Conservation (phyloP, 371 early-diverging fungal genomes). For the Rhizopus microsporus region DNA sequence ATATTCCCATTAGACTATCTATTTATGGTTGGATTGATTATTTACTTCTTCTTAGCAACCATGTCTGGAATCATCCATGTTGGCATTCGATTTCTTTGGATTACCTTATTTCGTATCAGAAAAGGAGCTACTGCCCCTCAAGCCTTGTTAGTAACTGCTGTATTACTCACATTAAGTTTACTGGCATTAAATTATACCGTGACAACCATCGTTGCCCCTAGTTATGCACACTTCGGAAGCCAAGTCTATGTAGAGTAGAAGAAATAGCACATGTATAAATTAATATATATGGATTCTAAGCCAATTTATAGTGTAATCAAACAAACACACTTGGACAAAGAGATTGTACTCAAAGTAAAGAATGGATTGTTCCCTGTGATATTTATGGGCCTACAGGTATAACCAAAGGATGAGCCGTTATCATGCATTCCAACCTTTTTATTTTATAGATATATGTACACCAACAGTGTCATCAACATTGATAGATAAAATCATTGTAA, state of each 20-base stretch:
- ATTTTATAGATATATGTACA: constrained; percentile 50
- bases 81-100: constrained; percentile 68
- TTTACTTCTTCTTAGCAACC: constrained; percentile 65
- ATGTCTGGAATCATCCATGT: constrained; percentile 60
- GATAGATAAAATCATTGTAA: constrained; percentile 50
- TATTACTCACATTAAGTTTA: constrained; percentile 51
- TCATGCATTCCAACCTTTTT: neutral
- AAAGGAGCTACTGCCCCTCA: constrained; percentile 62
- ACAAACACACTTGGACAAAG: constrained; percentile 29
- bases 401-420: neutral
- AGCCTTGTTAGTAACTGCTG: constrained; percentile 52
- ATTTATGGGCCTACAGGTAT: constrained; percentile 53
- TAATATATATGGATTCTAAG: neutral
- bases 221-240: constrained; percentile 62
- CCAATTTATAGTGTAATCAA: constrained; percentile 51
- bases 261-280: neutral
- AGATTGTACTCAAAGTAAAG: constrained; percentile 49
- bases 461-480: constrained; percentile 59
- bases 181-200: constrained; percentile 56
- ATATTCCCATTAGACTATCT: constrained; percentile 66
- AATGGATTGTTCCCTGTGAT: constrained; percentile 57
- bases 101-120: constrained; percentile 54
- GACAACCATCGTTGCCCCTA: constrained; percentile 57
- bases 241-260: constrained; percentile 52
- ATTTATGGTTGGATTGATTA: constrained; percentile 59